phyloP scores from a whole-genome alignment of 495 filamentous ascomycete species.

The Cenococcum geophilum region DNA sequence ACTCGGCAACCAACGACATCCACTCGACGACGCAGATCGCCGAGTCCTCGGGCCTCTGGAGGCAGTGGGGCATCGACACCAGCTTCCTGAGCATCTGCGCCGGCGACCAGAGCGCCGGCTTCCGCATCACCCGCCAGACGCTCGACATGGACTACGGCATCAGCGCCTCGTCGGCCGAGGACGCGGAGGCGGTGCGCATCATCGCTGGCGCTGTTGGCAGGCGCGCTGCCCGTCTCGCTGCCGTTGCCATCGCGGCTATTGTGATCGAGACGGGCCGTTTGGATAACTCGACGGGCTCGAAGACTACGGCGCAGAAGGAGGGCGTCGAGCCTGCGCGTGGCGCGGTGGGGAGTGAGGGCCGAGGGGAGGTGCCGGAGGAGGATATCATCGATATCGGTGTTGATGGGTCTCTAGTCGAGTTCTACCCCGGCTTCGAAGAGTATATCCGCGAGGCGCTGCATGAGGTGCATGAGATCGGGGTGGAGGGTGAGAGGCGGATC shows the following conservation, averaged over 20 bases:
- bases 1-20: slow-evolving; percentile 57
- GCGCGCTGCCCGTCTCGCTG: slow-evolving; percentile 82
- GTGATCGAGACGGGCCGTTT: slow-evolving; percentile 69
- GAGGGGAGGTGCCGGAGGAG: slow-evolving; percentile 37
- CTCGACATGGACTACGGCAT: slow-evolving; percentile 70
- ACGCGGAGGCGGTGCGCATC: slow-evolving; percentile 74
- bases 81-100: slow-evolving; percentile 75
- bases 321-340: slow-evolving; percentile 16
- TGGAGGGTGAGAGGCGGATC: slow-evolving; percentile 66
- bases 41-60: slow-evolving; percentile 59
- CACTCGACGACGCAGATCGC: slow-evolving; percentile 62
- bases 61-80: slow-evolving; percentile 85
- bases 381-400: slow-evolving; percentile 82
- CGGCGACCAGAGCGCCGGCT: slow-evolving; percentile 60
- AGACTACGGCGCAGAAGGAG: slow-evolving; percentile 27
- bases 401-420: slow-evolving; percentile 84
- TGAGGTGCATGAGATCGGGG: slow-evolving; percentile 64
- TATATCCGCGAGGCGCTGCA: slow-evolving; percentile 70
- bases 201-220: slow-evolving; percentile 78
- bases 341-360: slow-evolving; percentile 3
- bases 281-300: slow-evolving; percentile 33
- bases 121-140: slow-evolving; percentile 62
- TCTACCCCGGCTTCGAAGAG: slow-evolving; percentile 80
- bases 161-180: slow-evolving; percentile 60
- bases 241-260: slow-evolving; percentile 77